Base-by-base conservation (phyloP, 2,329 filamentous ascomycete species). In the Ilyonectria robusta region DNA sequence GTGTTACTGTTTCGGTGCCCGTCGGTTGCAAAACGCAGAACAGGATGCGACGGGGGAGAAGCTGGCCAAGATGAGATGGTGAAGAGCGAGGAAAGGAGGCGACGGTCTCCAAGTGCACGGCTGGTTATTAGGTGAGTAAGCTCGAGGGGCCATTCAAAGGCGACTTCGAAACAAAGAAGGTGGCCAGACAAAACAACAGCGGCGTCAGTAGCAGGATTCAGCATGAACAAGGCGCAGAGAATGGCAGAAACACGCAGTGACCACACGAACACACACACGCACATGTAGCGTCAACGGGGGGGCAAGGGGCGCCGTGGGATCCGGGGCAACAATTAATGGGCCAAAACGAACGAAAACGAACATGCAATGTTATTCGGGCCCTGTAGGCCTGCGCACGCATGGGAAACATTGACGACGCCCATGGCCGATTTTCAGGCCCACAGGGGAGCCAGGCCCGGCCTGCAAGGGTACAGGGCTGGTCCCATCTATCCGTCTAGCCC, bases 391-490 rank as follows among this genome's bases (percentile, higher is more conserved):
- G 26, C 26, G 6, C 26, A 47, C 31, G 46, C 42, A 51, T 46
- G 50, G 50, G 50, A 53, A 53, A 53, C 50, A 53, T 53, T 60
- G 48, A 55, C 55, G 47, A 51, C 55, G 40, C 62, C 55, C 48
- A 42, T 59, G 62, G 48, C 47, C 63, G 53, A 46, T 61, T 54
- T 62, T 62, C 63, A 62, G 63, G 59, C 63, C 63, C 58, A 54
- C 63, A 31, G 37, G 44, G 44, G 19, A 46, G 13, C 3, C 26
- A 21, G n/a, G n/a, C 35, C 59, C 29, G 23, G 55, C 21, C 26
- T 60, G 50, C 59, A 55, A 48, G 59, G 59, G 50, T 62, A n/a
- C 29, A 31, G n/a, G 37, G 29, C 50, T 35, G n/a, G 31, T 53
- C 50, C 50, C 50, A 31, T 53, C 50, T 29, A 17, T 40, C 37